Base-by-base conservation (phyloP, 805 yeast species). In the Saccharomycopsis lassenensis region DNA sequence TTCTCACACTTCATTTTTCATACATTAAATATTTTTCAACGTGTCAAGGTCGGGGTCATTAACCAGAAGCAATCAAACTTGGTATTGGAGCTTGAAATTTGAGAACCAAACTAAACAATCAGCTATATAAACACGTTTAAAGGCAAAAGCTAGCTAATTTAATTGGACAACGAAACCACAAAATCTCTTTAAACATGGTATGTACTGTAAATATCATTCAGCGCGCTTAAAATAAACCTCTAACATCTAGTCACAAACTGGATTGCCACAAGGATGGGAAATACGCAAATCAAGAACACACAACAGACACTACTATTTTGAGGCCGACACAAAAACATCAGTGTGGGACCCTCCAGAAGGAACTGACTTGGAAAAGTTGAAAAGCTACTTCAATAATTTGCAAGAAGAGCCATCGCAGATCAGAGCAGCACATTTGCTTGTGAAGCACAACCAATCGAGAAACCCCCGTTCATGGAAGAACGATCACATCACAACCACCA, bases 291-390 rank as follows among this genome's bases (percentile, higher is more conserved):
- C 95, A 28, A 73, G 75, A 43, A 77, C 91, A 11, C 85, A 83
- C 52, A 73, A 82, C 50, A 71, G 84, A 48, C 95, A 89, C 41
- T 91, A 91, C 60, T 91, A 65, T 58, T 77, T 69, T 59, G 74
- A 87, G 52, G 71, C 75, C 20, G 64, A 65, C 28, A 74, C 86
- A 2, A 68, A 73, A 31, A 77, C 77, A 52, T 81, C 95, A 0
- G 65, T 75, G 25, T 91, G 98, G 98, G 87, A 78, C 38, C 82
- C 94, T 7, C 98, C 98, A 2, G 71, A 63, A 33, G 95, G 89
- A 3, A 74, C 94, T 2, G 81, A 91, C 48, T 52, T 66, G 11
- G 73, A 58, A 1, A 62, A 64, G 47, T 63, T 89, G 41, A 63
- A 69, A 26, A 59, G 58, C 11, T 83, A 82, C 57, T 58, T 83